phyloP scores from a whole-genome alignment of 2,329 filamentous ascomycete genomes.

The Exophiala sp. region DNA sequence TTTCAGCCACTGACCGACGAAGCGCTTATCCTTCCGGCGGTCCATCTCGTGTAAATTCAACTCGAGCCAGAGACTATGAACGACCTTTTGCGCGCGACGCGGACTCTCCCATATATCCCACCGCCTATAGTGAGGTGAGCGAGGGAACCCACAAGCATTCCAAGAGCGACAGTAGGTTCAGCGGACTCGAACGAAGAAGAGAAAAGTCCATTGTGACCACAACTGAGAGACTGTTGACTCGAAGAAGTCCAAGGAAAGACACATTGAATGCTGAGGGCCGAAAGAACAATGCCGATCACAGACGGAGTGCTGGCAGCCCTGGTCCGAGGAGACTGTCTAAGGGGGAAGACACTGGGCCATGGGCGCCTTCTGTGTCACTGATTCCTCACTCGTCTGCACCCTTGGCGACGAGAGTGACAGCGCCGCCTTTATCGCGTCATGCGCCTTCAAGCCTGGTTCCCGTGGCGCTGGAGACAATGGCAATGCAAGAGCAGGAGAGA shows the following conservation, averaged over 20 bases:
- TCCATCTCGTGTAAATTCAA: slow-evolving; percentile 27
- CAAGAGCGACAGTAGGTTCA: slow-evolving; percentile 25
- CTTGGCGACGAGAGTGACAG: slow-evolving; percentile 61
- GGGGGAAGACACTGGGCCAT: slow-evolving; percentile 44
- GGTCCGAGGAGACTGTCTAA: slow-evolving; percentile 26
- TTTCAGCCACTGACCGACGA: slow-evolving; percentile 28
- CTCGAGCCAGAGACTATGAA: slow-evolving; percentile 24
- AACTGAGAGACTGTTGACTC: slow-evolving; percentile 39
- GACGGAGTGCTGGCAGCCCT: slow-evolving; percentile 13
- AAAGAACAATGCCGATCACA: slow-evolving; percentile 1
- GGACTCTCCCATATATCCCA: slow-evolving; percentile 22
- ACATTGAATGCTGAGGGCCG: slow-evolving; percentile 25
- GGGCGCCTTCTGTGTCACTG: slow-evolving; percentile 75
- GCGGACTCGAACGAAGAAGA: slow-evolving; percentile 26
- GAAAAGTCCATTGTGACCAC: slow-evolving; percentile 35
- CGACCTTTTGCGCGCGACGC: slow-evolving; percentile 20
- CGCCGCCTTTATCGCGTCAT: slow-evolving; percentile 57
- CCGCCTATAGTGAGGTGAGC: slow-evolving; percentile 16
- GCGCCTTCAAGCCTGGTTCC: slow-evolving; percentile 66
- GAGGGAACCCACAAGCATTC: slow-evolving; percentile 23
- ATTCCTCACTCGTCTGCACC: slow-evolving; percentile 65
- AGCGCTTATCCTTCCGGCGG: slow-evolving; percentile 20
- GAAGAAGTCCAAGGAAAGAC: slow-evolving; percentile 51
- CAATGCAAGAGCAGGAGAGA: slow-evolving; percentile 75
- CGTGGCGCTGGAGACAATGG: slow-evolving; percentile 61